Evolutionary conservation across 331 rosid species (phyloP).

Genomic region (Malus hybrid): DNA sequence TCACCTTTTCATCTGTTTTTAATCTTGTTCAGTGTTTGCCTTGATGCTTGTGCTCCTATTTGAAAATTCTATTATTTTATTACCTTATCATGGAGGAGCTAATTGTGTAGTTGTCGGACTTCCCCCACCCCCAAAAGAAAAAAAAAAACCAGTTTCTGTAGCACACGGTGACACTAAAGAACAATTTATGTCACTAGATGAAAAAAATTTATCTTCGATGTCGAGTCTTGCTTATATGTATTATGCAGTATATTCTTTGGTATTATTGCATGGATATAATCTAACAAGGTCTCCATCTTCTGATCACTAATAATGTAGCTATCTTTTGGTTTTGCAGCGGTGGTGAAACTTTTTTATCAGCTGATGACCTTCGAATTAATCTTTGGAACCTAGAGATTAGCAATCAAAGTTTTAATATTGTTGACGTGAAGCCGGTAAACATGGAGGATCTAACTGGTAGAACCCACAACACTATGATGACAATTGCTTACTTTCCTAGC

Average conservation of each 20-base stretch:
- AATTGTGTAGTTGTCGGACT: not conserved
- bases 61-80: no score
- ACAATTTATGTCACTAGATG: not conserved
- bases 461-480: conserved; percentile 3
- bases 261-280: not conserved
- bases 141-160: not conserved
- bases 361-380: conserved; percentile 62
- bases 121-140: not conserved
- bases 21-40: not conserved
- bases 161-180: not conserved
- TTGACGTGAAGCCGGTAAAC: conserved; percentile 55
- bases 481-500: not conserved
- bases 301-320: not conserved
- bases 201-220: not conserved
- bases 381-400: conserved; percentile 68
- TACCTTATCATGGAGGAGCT: not conserved
- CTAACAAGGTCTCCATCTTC: not conserved
- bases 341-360: conserved; percentile 64
- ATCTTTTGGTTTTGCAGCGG: conserved; percentile 33
- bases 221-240: not conserved
- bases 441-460: conserved; percentile 66
- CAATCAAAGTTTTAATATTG: conserved; percentile 57
- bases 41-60: not conserved
- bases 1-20: not conserved
- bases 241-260: not conserved